Evolutionary conservation across 164 flowering plant genomes (phyloP).

Genomic region (Nymphaea colorata): DNA sequence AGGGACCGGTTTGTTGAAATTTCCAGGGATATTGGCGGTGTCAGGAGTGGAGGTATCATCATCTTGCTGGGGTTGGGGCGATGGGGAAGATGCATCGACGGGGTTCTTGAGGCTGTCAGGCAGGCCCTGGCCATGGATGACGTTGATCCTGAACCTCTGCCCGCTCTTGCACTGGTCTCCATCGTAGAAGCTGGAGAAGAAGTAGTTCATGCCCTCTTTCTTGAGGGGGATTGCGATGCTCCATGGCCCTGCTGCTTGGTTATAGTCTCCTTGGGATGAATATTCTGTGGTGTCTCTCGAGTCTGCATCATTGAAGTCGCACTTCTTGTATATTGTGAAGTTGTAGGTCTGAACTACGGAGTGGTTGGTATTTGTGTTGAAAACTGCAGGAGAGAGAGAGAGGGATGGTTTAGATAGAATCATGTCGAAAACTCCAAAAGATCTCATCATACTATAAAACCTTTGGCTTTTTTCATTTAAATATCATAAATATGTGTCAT

Average conservation of each 20-base stretch:
- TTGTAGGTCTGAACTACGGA: conserved; percentile 77
- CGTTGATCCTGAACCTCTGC: conserved; percentile 64
- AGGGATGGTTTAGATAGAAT: no score
- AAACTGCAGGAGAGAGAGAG: conserved; percentile 40
- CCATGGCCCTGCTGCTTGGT: background rate
- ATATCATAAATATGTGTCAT: no score
- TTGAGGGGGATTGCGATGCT: conserved; percentile 44
- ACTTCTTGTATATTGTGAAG: conserved; percentile 53
- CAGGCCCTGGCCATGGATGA: conserved; percentile 68
- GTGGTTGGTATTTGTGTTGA: conserved; percentile 82
- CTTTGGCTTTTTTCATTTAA: no score
- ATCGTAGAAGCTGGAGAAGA: conserved; percentile 81
- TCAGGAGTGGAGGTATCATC: conserved; percentile 60
- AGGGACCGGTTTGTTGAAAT: conserved; percentile 42
- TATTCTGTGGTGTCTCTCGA: conserved; percentile 51
- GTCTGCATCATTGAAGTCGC: conserved; percentile 43
- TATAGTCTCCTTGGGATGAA: conserved; percentile 23
- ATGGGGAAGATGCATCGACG: conserved; percentile 1
- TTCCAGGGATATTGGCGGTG: conserved; percentile 38
- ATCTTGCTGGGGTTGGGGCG: conserved; percentile 22
- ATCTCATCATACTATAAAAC: no score
- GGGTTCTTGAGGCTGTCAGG: conserved; percentile 37
- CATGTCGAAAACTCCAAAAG: no score
- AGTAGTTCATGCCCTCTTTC: conserved; percentile 61
- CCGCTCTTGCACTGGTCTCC: conserved; percentile 83